phyloP scores from a whole-genome alignment of 352 stramenopile species.

The Thraustotheca clavata region DNA sequence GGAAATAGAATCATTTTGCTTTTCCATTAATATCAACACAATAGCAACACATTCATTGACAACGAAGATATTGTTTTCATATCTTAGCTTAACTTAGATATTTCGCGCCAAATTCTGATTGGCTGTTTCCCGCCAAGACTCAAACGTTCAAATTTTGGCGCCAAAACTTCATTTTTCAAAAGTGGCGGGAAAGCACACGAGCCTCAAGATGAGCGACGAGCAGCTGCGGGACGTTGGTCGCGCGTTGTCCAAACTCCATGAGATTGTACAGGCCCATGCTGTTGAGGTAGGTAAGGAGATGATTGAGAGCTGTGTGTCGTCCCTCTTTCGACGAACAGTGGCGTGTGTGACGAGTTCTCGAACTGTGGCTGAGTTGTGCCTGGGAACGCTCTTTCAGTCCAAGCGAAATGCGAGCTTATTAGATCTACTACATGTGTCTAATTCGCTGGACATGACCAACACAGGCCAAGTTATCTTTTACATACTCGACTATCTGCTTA shows the following conservation, averaged over 20 bases:
- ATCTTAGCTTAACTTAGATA: too few species aligned
- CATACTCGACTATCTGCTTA: background rate
- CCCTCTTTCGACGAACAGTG: conserved; percentile 4
- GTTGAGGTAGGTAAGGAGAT: conserved; percentile 18
- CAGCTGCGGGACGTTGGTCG: conserved; percentile 3
- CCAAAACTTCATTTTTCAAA: too few species aligned
- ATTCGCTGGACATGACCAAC: background rate
- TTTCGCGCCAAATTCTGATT: too few species aligned
- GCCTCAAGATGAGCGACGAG: too few species aligned
- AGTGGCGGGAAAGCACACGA: too few species aligned
- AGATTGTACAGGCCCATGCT: conserved; percentile 9
- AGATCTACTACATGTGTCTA: background rate
- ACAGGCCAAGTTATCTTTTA: background rate
- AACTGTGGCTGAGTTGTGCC: conserved; percentile 5
- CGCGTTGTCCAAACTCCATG: background rate
- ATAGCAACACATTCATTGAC: too few species aligned
- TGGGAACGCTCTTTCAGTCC: background rate
- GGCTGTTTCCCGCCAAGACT: too few species aligned
- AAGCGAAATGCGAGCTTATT: background rate
- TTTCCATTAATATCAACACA: too few species aligned
- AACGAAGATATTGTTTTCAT: too few species aligned
- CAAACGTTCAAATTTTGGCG: too few species aligned
- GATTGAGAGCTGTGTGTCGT: conserved; percentile 12
- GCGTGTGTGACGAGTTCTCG: background rate
- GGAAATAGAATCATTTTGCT: too few species aligned